Conservation (phyloP, 2,329 filamentous ascomycete species). For the Rutstroemia sp. region DNA sequence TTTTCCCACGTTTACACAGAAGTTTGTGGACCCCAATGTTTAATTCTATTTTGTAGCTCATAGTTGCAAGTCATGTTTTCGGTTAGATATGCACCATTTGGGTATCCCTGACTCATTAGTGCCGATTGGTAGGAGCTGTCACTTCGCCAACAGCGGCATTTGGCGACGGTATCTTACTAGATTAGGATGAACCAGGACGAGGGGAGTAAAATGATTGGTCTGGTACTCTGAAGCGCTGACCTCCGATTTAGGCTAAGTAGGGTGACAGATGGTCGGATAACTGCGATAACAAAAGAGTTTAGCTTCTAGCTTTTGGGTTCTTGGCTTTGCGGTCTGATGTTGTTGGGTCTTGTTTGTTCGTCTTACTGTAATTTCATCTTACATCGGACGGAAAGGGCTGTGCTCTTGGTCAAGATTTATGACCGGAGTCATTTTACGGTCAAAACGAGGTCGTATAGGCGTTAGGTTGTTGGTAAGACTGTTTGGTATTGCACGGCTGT, state of each 20-base stretch:
- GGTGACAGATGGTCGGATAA: background rate
- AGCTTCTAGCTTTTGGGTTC: no score
- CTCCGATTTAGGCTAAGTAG: background rate
- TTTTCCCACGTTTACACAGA: background rate
- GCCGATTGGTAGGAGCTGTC: background rate
- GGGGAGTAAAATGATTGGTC: background rate
- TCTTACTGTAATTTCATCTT: background rate
- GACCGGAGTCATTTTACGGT: background rate
- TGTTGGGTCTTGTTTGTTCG: no score
- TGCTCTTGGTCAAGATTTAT: background rate
- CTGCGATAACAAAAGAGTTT: background rate
- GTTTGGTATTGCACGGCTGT: no score
- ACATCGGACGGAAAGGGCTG: background rate
- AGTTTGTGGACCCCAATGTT: background rate
- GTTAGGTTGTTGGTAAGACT: no score
- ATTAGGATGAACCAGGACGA: background rate
- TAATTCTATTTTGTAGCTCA: background rate
- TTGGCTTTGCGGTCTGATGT: no score
- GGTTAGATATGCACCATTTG: background rate
- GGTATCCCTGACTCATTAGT: background rate
- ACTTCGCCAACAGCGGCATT: slow-evolving; percentile 2
- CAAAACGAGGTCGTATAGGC: background rate
- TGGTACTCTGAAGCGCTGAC: background rate
- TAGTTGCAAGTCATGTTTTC: background rate
- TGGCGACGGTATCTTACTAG: background rate